These are phyloP conservation scores for Cucumis variabilis DNA, from an alignment of 331 rosid genomes.

Conservation along the genomic window DNA sequence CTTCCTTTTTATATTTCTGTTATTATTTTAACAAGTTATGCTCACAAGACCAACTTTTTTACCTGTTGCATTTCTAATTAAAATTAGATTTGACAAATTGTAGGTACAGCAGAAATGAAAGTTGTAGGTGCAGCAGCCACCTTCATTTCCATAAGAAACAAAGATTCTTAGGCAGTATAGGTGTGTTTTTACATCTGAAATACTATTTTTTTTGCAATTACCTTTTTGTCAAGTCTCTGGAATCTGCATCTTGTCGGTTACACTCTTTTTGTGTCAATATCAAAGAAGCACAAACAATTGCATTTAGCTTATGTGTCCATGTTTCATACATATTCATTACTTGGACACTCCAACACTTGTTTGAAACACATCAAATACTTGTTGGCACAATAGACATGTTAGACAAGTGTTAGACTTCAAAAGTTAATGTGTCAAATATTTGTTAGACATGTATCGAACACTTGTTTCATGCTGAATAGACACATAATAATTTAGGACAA, in stretches of 20 bases:
- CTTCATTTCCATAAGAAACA: slow-evolving; percentile 68
- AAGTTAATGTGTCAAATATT: not conserved
- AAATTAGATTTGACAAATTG: not conserved
- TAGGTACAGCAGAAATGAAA: too few relatives aligned
- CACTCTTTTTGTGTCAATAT: not conserved
- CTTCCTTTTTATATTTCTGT: not conserved
- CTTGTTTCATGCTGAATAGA: not conserved
- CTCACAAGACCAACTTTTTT: not conserved
- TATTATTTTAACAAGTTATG: not conserved
- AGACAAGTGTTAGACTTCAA: not conserved
- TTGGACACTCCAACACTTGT: not conserved
- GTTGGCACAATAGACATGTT: not conserved
- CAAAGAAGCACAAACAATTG: not conserved
- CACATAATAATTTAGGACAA: not conserved
- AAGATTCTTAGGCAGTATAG: slow-evolving; percentile 59
- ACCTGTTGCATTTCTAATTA: not conserved
- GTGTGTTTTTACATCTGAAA: slow-evolving; percentile 39
- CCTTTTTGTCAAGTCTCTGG: not conserved
- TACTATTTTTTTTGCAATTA: not conserved
- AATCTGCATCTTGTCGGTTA: slow-evolving; percentile 14
- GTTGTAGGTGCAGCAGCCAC: slow-evolving; percentile 87
- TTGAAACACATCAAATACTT: not conserved
- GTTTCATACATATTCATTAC: not conserved
- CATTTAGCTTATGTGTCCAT: not conserved
- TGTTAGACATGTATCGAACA: not conserved